Evolutionary conservation across 176 grass and related monocot species (phyloP).

Genomic region (Saccharum officinarum): DNA sequence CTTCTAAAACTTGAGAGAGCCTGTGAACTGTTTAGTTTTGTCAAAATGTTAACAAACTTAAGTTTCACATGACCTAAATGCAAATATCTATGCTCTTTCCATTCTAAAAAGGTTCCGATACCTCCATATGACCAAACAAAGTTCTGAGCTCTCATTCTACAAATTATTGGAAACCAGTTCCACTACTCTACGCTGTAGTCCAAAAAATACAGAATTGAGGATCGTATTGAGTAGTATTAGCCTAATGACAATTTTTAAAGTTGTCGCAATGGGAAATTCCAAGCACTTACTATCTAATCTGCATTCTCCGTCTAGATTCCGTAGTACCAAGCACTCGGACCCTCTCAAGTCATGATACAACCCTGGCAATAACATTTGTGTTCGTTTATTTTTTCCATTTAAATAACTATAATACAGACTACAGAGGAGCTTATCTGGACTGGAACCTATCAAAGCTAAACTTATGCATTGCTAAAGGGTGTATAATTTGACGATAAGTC

Average conservation of each 20-base stretch:
- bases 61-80: too few relatives aligned
- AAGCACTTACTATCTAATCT: not conserved
- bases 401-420: not conserved
- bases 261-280: not conserved
- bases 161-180: too few relatives aligned
- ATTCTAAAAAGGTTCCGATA: too few relatives aligned
- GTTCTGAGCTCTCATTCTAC: too few relatives aligned
- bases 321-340: not conserved
- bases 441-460: constrained; percentile 11
- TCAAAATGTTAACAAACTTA: too few relatives aligned
- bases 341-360: not conserved
- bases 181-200: too few relatives aligned
- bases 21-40: too few relatives aligned
- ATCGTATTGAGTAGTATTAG: too few relatives aligned
- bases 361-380: not conserved
- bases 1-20: too few relatives aligned
- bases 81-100: too few relatives aligned
- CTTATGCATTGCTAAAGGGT: not conserved
- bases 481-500: not conserved
- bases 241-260: not conserved
- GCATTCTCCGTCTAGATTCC: not conserved
- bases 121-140: too few relatives aligned
- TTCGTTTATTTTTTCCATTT: not conserved
- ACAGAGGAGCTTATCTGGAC: not conserved
- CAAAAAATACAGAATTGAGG: too few relatives aligned